A percentile compares a stretch with the other conserved stretches of the same genome.
Evolutionary conservation across 202 grass and related monocot genomes (phyloP).

Genomic region (Brachypodium distachyon): DNA sequence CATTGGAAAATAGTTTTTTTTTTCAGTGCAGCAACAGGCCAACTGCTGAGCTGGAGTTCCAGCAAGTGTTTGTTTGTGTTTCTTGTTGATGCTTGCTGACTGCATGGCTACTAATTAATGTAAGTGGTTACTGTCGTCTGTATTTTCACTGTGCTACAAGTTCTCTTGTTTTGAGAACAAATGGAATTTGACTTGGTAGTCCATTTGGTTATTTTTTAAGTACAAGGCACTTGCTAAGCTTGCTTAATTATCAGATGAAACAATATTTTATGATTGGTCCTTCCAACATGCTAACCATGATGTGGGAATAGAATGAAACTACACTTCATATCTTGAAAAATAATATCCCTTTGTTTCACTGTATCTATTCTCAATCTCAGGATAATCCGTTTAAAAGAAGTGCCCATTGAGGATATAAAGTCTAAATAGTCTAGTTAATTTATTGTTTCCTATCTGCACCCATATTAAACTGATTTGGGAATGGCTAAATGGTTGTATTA

Average conservation of each 20-base stretch:
- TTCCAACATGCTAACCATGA: no score
- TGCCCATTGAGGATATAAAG: no score
- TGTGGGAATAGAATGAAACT: no score
- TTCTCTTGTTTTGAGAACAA: not conserved
- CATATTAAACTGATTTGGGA: no score
- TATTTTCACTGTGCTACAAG: not conserved
- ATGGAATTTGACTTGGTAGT: not conserved
- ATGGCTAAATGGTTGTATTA: no score
- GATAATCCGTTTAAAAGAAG: no score
- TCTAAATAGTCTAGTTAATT: no score
- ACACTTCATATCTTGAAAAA: not conserved
- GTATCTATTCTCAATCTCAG: no score
- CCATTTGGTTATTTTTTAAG: not conserved
- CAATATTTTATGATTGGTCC: not conserved
- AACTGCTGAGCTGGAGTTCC: conserved; percentile 21
- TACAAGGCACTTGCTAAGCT: not conserved
- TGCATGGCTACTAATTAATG: not conserved
- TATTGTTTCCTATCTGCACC: no score
- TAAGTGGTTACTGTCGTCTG: not conserved
- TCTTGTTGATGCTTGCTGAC: not conserved
- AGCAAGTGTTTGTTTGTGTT: not conserved
- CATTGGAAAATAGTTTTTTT: not conserved
- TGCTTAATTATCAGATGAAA: not conserved
- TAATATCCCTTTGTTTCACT: no score
- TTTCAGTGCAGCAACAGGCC: conserved; percentile 13